Conservation (phyloP, 1,284 basidiomycete genomes). For the Bjerkandera adusta region DNA sequence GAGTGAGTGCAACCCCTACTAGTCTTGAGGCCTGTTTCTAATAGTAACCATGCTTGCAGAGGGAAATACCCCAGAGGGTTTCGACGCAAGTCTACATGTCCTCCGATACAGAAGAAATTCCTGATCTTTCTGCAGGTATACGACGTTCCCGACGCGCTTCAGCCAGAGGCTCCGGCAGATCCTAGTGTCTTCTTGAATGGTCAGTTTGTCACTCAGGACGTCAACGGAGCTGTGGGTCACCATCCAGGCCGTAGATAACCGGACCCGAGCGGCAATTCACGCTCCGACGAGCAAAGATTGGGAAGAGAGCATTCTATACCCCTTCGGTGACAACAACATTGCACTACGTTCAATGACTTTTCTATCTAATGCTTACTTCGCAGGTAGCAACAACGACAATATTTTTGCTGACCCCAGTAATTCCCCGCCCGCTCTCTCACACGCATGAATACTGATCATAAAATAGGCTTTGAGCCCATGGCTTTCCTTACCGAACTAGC, state of each 20-base stretch:
- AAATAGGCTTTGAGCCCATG: no score
- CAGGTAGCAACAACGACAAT: not conserved
- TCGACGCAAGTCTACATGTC: conserved; percentile 3
- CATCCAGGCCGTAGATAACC: no score
- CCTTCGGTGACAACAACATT: conserved; percentile 9
- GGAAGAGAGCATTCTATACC: conserved; percentile 35
- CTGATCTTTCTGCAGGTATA: no score
- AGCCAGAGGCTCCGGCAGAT: conserved; percentile 33
- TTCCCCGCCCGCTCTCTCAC: no score
- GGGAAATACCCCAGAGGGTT: conserved; percentile 2
- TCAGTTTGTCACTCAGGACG: conserved; percentile 25
- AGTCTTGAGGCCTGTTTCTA: not conserved
- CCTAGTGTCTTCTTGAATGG: conserved; percentile 54
- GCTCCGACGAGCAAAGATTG: conserved; percentile 66
- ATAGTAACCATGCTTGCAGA: not conserved
- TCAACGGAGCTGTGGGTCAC: conserved; percentile 47
- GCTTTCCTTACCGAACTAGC: conserved; percentile 63
- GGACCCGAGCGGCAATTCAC: conserved; percentile 60
- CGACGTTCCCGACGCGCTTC: conserved; percentile 33
- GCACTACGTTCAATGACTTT: not conserved
- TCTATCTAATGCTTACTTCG: not conserved
- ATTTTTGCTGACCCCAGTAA: no score
- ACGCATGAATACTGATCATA: no score
- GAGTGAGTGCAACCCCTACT: conserved; percentile 10
- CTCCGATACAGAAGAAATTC: no score